Evolutionary conservation across 2,329 filamentous ascomycete genomes (phyloP).

Genomic region (Pseudocercospora musae): DNA sequence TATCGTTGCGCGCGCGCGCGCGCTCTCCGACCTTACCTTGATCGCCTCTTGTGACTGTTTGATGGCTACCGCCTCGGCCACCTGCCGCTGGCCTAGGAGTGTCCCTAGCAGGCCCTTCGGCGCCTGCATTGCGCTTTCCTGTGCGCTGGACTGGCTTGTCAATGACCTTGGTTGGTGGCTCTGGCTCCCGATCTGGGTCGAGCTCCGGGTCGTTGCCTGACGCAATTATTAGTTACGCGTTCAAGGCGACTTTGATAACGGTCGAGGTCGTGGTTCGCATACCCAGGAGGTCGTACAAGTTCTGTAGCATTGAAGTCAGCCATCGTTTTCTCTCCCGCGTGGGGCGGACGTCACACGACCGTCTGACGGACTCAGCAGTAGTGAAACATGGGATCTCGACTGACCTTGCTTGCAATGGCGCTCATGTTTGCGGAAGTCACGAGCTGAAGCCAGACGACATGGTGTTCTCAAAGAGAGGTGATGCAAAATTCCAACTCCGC

Average conservation of each 20-base stretch:
- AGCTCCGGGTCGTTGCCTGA: conserved; percentile 66
- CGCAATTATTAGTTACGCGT: conserved; percentile 24
- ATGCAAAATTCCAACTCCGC: background rate
- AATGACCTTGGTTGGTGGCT: conserved; percentile 80
- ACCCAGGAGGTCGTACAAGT: conserved; percentile 98
- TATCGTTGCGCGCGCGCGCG: background rate
- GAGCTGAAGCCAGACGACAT: conserved; percentile 26
- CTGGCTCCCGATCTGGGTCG: conserved; percentile 69
- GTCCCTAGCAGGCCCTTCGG: conserved; percentile 57
- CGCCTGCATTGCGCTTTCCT: conserved; percentile 83
- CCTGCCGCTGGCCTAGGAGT: conserved; percentile 39
- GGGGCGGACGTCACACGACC: background rate
- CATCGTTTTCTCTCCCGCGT: conserved; percentile 20
- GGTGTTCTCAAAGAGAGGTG: conserved; percentile 5
- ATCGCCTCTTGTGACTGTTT: conserved; percentile 71
- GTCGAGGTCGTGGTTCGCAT: conserved; percentile 38
- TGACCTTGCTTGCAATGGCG: conserved; percentile 27
- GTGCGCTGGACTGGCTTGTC: conserved; percentile 76
- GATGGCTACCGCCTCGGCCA: conserved; percentile 53
- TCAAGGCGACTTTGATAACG: conserved; percentile 4
- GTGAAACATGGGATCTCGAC: background rate
- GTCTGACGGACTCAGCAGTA: background rate
- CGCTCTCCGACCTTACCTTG: conserved; percentile 62
- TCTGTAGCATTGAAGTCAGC: conserved; percentile 54
- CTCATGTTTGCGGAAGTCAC: conserved; percentile 18